Base-by-base conservation (phyloP, 2,329 filamentous ascomycete genomes). In the Aspergillus latus region DNA sequence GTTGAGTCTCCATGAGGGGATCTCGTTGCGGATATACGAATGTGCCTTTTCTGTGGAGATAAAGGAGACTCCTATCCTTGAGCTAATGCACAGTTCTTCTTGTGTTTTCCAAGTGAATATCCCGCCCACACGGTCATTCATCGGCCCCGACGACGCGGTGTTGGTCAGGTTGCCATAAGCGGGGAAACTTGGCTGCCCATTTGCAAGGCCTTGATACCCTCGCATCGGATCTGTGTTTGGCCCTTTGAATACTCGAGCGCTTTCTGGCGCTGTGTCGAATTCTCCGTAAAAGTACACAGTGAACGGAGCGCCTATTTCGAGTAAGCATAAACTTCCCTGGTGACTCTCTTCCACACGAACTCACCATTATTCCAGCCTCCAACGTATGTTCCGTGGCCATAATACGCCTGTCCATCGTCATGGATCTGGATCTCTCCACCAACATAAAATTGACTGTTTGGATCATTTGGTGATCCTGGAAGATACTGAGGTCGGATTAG, bases 1-100 rank as follows among this genome's bases (percentile, higher is more conserved):
- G 1, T 83, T 76, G 53, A 90, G 85, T 59, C 85, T 80, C 59
- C 82, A 88, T 4, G 80, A 76, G 0, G 87, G 83, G 5, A 90
- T 86, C 64, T 90, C 88, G 0, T 66, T 71, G 66, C 88, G 82
- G 0, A 85, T 86, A 64, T 85, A 88, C 3, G 77, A 69, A 60
- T 86, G 90, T 1, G 88, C 88, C 68, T 85, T 81, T 1, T 80
- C 78, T 2, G 72, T 71, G 61, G 84, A 88, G 63, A 90, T 85
- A 67, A 88, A 87, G 53, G 86, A 89, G 11, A 88, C 74, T 0
- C 87, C 87, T 11, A 88, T 83, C 37, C 87, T 80, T 4, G 82
- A 86, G 6, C 80, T 72, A 10, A 90, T 80, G 5, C 82, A 78
- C 2, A 76, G 72, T 47, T 66, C 69, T 1, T 75, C 68, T 10